phyloP scores from a whole-genome alignment of 192 early-diverging fungal genomes.

The Pecoramyces ruminantium region DNA sequence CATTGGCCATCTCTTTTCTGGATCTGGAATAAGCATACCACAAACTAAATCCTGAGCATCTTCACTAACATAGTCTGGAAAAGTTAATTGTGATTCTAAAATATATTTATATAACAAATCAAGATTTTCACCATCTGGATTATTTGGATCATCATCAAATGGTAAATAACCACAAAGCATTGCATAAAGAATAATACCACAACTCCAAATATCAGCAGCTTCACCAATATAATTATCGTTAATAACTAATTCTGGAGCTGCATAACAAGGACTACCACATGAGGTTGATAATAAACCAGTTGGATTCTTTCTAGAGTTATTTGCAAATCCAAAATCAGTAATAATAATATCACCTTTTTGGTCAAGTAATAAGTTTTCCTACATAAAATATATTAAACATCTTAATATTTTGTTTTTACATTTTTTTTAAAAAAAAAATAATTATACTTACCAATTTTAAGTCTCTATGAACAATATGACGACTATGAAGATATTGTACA shows the following conservation, averaged over 20 bases:
- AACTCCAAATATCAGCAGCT: constrained; percentile 53
- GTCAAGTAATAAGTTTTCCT: constrained; percentile 31
- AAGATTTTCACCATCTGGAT: constrained; percentile 39
- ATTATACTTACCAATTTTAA: constrained; percentile 18
- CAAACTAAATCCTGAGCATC: constrained; percentile 23
- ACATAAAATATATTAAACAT: too few species aligned
- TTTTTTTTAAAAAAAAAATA: constrained; percentile 11
- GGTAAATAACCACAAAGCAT: constrained; percentile 48
- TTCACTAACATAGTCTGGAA: constrained; percentile 12
- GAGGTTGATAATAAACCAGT: constrained; percentile 67
- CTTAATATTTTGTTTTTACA: too few species aligned
- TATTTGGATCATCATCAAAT: constrained; percentile 39
- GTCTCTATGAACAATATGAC: constrained; percentile 26
- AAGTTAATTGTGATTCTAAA: constrained; percentile 29
- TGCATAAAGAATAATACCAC: constrained; percentile 56
- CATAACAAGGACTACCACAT: constrained; percentile 97
- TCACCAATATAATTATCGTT: constrained; percentile 45
- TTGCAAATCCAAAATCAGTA: constrained; percentile 49
- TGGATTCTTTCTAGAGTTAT: neutral
- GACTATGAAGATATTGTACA: constrained; percentile 17
- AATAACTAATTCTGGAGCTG: constrained; percentile 96
- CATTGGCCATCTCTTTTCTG: constrained; percentile 5
- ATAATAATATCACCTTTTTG: constrained; percentile 23
- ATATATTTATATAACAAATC: constrained; percentile 45
- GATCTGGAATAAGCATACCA: constrained; percentile 24